These are phyloP conservation scores for Hyaloscypha variabilis DNA, from an alignment of 495 filamentous ascomycete genomes.

Conservation along the genomic window DNA sequence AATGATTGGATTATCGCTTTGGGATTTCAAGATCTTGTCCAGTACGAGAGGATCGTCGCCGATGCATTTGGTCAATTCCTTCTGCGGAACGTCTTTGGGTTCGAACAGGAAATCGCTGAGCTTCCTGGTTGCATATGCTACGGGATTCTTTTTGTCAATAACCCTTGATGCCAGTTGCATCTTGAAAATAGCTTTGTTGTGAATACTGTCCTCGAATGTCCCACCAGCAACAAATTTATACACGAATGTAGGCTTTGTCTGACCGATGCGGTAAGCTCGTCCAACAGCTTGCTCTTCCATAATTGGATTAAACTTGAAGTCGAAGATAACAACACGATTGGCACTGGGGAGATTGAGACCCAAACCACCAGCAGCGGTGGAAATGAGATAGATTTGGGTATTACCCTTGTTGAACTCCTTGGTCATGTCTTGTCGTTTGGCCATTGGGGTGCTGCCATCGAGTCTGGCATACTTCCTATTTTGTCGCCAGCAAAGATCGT, in stretches of 20 bases:
- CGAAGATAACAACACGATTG: conserved; percentile 87
- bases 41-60: conserved; percentile 71
- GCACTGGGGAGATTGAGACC: conserved; percentile 85
- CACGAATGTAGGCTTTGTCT: conserved; percentile 80
- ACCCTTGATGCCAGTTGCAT: conserved; percentile 75
- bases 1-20: conserved; percentile 42
- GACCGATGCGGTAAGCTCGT: conserved; percentile 84
- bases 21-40: conserved; percentile 60
- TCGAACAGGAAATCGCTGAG: conserved; percentile 56
- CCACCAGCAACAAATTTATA: conserved; percentile 83
- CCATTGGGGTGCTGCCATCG: conserved; percentile 62
- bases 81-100: conserved; percentile 52
- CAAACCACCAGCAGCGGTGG: conserved; percentile 77
- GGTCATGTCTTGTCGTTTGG: conserved; percentile 57
- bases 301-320: conserved; percentile 78
- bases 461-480: conserved; percentile 55
- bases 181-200: conserved; percentile 78
- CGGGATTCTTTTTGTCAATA: conserved; percentile 79
- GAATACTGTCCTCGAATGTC: conserved; percentile 73
- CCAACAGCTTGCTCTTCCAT: conserved; percentile 90
- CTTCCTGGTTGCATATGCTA: conserved; percentile 54
- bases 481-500: conserved; percentile 49
- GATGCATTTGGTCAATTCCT: conserved; percentile 52
- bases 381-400: conserved; percentile 71
- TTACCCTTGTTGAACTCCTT: conserved; percentile 66